A percentile compares a stretch with the other conserved stretches of the same genome.
phyloP scores from a whole-genome alignment of 495 filamentous ascomycete species.

The Trypethelium eluteriae region DNA sequence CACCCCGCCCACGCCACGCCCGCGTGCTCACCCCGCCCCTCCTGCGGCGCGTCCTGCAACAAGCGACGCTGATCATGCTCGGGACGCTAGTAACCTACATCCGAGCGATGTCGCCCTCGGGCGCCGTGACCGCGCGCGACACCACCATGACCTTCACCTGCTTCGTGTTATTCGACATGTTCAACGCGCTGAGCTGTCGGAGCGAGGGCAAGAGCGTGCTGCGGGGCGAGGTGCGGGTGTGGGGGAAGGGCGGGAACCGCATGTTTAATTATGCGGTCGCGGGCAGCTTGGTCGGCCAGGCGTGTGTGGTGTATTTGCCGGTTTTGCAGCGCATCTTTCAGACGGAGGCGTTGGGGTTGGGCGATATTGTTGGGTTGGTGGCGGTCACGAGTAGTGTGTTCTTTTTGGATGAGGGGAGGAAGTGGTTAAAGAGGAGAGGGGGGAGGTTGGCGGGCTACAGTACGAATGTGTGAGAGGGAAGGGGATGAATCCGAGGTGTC shows the following conservation, averaged over 20 bases:
- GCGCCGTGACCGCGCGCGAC: conserved; percentile 75
- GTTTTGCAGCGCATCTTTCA: conserved; percentile 91
- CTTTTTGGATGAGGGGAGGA: conserved; percentile 87
- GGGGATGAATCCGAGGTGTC: background rate
- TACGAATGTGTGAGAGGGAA: conserved; percentile 35
- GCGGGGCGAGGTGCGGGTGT: conserved; percentile 71
- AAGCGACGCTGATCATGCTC: conserved; percentile 77
- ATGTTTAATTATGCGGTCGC: conserved; percentile 95
- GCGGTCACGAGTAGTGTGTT: conserved; percentile 79
- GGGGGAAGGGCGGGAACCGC: conserved; percentile 74
- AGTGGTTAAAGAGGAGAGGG: conserved; percentile 47
- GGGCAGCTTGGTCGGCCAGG: conserved; percentile 73
- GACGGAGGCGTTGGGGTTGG: conserved; percentile 71
- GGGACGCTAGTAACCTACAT: conserved; percentile 88
- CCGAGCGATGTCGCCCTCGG: conserved; percentile 76
- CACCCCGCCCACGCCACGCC: conserved; percentile 74
- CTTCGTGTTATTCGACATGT: conserved; percentile 98
- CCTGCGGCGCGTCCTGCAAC: conserved; percentile 77
- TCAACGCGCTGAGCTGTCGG: conserved; percentile 89
- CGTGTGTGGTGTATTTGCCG: conserved; percentile 87
- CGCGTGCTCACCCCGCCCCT: conserved; percentile 78
- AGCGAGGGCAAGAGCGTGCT: conserved; percentile 85
- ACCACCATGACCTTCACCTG: conserved; percentile 99
- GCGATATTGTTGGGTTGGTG: conserved; percentile 65
- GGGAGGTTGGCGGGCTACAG: conserved; percentile 40